These are phyloP conservation scores for Lactifluus subvellereus DNA, from an alignment of 768 basidiomycete species.

Conservation along the genomic window DNA sequence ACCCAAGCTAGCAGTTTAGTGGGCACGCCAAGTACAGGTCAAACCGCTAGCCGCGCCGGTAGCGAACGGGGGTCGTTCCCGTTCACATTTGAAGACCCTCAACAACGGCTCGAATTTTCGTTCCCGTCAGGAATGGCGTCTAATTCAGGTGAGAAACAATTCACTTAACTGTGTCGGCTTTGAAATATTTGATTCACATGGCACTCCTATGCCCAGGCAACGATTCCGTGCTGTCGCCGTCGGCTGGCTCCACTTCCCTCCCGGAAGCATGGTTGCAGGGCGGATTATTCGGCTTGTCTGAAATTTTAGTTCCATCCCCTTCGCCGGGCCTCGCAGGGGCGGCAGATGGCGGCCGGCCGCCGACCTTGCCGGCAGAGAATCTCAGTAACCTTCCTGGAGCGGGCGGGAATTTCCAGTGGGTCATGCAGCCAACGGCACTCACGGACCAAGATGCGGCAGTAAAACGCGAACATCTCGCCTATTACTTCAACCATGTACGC, in stretches of 20 bases:
- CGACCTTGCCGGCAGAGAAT: conserved; percentile 13
- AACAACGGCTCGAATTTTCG: conserved; percentile 12
- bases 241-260: conserved; percentile 4
- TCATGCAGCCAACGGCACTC: conserved; percentile 15
- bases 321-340: conserved; percentile 5
- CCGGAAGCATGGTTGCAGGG: conserved; percentile 10
- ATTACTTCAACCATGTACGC: conserved; percentile 71
- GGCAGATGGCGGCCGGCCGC: not conserved
- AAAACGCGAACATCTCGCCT: conserved; percentile 39
- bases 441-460: conserved; percentile 20
- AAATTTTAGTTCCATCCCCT: not conserved
- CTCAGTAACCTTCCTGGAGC: conserved; percentile 19
- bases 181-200: not conserved
- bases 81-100: conserved; percentile 13
- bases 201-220: conserved; percentile 6
- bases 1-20: conserved; percentile 22
- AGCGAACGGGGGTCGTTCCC: conserved; percentile 17
- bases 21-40: not conserved
- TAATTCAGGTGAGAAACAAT: conserved; percentile 17
- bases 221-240: conserved; percentile 3
- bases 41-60: not conserved
- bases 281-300: conserved; percentile 6
- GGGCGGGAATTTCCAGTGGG: conserved; percentile 8
- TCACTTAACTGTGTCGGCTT: conserved; percentile 6
- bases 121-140: conserved; percentile 22